Conservation (phyloP, 2,329 filamentous ascomycete genomes). For the Clonostachys rhizophaga region DNA sequence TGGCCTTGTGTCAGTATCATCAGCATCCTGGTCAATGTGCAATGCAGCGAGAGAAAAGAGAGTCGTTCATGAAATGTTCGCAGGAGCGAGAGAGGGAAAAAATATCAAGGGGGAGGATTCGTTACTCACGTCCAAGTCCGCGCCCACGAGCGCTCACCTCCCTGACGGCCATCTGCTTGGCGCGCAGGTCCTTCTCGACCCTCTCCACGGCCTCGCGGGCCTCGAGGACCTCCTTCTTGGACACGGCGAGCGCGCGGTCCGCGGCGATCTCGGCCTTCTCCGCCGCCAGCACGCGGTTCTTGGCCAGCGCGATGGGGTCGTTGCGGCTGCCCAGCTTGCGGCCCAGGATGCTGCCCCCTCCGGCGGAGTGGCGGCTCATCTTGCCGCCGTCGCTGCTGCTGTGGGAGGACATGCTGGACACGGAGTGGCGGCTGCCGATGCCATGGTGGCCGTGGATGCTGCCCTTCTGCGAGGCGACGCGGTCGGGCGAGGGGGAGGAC, state of each 20-base stretch:
- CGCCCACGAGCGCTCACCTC: constrained; percentile 65
- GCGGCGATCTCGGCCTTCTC: constrained; percentile 62
- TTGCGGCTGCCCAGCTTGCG: constrained; percentile 38
- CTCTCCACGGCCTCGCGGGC: constrained; percentile 59
- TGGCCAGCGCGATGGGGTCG: constrained; percentile 52
- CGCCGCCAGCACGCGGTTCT: constrained; percentile 56
- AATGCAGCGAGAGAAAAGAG: no score
- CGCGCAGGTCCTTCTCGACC: constrained; percentile 60
- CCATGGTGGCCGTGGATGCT: not conserved
- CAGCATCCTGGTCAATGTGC: no score
- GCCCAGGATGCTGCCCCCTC: constrained; percentile 29
- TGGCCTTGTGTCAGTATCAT: no score
- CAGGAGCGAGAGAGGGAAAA: not conserved
- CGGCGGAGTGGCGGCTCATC: not conserved
- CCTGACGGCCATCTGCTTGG: constrained; percentile 62
- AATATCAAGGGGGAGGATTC: not conserved
- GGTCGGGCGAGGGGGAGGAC: constrained; percentile 13
- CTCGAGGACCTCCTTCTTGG: constrained; percentile 53
- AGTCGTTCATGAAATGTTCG: no score
- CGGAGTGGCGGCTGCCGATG: not conserved
- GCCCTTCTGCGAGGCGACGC: constrained; percentile 8
- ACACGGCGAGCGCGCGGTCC: constrained; percentile 56
- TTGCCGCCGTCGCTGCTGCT: constrained; percentile 12
- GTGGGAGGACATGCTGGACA: constrained; percentile 6
- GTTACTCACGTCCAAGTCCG: constrained; percentile 59